Percentiles rank a stretch among this genome's conserved stretches.
These are phyloP conservation scores for Penicillium digitatum DNA, from an alignment of 2,329 filamentous ascomycete genomes.

Conservation along the genomic window DNA sequence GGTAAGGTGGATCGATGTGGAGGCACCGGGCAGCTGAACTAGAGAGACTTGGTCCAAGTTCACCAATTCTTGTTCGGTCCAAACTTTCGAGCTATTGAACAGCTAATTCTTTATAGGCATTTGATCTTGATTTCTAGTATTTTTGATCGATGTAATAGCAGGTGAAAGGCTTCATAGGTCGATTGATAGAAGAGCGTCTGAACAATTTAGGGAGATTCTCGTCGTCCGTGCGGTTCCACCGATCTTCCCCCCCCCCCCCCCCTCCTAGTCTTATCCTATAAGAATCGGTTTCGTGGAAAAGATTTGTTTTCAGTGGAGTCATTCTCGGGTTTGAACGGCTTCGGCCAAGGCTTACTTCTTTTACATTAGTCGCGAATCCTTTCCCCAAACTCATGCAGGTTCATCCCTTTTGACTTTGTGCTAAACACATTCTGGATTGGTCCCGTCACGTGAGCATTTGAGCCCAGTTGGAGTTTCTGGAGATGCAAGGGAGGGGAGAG, in stretches of 20 bases:
- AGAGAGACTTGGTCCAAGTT: neutral
- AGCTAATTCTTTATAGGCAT: neutral
- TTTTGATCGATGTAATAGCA: neutral
- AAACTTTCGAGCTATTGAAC: too few species aligned
- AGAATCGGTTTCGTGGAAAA: neutral
- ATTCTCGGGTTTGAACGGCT: neutral
- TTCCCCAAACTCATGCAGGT: slow-evolving; percentile 12
- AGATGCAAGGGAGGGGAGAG: neutral
- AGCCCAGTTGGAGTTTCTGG: neutral
- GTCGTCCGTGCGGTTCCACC: neutral
- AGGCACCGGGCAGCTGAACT: slow-evolving; percentile 8
- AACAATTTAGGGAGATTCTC: neutral
- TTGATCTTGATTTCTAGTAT: neutral
- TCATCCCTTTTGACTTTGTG: neutral
- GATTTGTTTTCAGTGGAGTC: neutral
- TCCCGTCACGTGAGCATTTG: slow-evolving; percentile 13
- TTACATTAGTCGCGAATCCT: neutral
- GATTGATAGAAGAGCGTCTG: neutral
- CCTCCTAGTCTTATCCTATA: neutral
- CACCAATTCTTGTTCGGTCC: neutral
- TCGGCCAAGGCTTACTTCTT: neutral
- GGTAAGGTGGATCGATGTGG: neutral
- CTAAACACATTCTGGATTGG: too few species aligned
- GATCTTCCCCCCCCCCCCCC: neutral
- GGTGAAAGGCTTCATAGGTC: neutral